A percentile compares a stretch with the other conserved stretches of the same genome.
Conservation (phyloP, 176 grass and related monocot genomes). For the Cenchrus fungigraminus region DNA sequence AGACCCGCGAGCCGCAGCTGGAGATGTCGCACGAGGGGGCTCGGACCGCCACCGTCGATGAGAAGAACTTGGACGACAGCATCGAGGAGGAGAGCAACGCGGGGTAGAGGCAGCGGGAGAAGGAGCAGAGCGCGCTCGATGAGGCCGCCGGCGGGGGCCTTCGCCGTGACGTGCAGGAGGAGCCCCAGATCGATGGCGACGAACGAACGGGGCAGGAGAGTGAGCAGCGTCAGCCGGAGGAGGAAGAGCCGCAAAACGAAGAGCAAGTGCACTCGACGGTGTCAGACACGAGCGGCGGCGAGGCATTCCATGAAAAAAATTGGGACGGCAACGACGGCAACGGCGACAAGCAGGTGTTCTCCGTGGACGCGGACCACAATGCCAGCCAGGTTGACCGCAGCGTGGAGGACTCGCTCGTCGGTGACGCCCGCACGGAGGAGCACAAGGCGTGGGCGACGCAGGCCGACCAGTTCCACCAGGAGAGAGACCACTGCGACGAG, state of each 20-base stretch:
- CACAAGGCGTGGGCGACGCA: slow-evolving; percentile 71
- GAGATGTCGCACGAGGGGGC: slow-evolving; percentile 37
- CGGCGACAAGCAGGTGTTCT: too few species aligned
- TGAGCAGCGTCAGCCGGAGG: slow-evolving; percentile 20
- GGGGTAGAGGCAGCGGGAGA: slow-evolving; percentile 59
- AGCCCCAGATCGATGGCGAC: neutral
- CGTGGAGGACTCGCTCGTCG: slow-evolving; percentile 28
- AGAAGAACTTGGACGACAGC: slow-evolving; percentile 72
- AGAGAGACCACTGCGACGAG: slow-evolving; percentile 64
- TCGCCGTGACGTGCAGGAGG: slow-evolving; percentile 50
- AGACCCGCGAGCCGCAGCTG: neutral
- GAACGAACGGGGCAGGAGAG: neutral
- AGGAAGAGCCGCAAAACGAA: slow-evolving; percentile 10
- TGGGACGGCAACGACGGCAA: slow-evolving; percentile 25
- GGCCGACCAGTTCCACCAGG: slow-evolving; percentile 63
- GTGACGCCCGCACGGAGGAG: slow-evolving; percentile 31
- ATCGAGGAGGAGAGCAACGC: slow-evolving; percentile 66
- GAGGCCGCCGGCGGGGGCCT: slow-evolving; percentile 25
- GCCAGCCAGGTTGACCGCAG: neutral
- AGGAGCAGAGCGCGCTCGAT: slow-evolving; percentile 56
- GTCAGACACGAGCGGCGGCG: slow-evolving; percentile 20
- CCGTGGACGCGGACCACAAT: neutral
- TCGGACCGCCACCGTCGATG: slow-evolving; percentile 31
- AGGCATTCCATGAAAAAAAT: slow-evolving; percentile 20
- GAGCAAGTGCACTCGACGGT: neutral